phyloP scores from a whole-genome alignment of 805 yeast genomes.

The Candida nemodendra region DNA sequence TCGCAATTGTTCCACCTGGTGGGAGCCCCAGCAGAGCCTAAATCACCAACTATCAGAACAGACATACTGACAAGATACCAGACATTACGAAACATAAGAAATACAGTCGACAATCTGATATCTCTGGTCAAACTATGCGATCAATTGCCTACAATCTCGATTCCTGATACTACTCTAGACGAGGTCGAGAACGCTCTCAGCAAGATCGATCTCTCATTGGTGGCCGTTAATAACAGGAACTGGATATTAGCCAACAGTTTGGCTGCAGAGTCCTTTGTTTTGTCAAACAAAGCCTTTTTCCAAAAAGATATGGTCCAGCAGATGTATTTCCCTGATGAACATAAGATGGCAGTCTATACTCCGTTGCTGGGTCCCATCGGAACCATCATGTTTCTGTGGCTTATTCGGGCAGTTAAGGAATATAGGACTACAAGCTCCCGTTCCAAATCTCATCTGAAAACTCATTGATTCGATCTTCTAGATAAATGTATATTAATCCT shows the following conservation, averaged over 20 bases:
- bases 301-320: conserved; percentile 95
- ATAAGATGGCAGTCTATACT: conserved; percentile 87
- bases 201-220: conserved; percentile 39
- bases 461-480: too few species aligned
- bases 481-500: too few species aligned
- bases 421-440: neutral
- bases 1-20: conserved; percentile 71
- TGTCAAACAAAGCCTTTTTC: conserved; percentile 79
- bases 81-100: conserved; percentile 54
- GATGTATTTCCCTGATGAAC: conserved; percentile 92
- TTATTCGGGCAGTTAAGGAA: conserved; percentile 37
- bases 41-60: conserved; percentile 58
- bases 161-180: conserved; percentile 67
- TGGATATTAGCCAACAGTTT: conserved; percentile 38
- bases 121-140: conserved; percentile 70
- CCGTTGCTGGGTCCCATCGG: conserved; percentile 87
- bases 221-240: conserved; percentile 29
- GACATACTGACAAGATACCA: conserved; percentile 65
- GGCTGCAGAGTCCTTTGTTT: conserved; percentile 53
- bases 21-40: conserved; percentile 61
- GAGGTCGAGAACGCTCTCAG: conserved; percentile 55
- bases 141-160: conserved; percentile 74
- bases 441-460: neutral
- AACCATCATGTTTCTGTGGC: conserved; percentile 57
- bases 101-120: conserved; percentile 65